These are phyloP conservation scores for Aspergillus leporis DNA, from an alignment of 495 filamentous ascomycete species.

Conservation along the genomic window DNA sequence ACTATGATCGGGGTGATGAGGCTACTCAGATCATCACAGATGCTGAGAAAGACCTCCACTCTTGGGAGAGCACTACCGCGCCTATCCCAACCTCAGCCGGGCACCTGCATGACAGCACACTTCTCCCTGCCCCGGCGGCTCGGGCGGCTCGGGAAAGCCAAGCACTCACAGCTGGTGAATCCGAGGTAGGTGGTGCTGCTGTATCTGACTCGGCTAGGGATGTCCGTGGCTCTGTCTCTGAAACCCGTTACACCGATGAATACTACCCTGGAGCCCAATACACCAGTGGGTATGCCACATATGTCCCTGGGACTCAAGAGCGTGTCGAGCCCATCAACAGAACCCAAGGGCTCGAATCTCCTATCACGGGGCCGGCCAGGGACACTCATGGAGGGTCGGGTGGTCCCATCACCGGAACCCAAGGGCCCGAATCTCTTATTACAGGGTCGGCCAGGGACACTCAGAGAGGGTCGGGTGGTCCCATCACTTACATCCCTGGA, in stretches of 20 bases:
- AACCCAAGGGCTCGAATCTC: background rate
- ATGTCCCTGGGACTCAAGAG: background rate
- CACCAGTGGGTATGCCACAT: background rate
- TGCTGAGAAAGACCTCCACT: constrained; percentile 81
- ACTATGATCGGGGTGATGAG: constrained; percentile 62
- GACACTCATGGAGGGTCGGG: too few species aligned
- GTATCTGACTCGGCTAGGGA: constrained; percentile 2
- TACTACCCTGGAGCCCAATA: background rate
- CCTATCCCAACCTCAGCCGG: constrained; percentile 38
- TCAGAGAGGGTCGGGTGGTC: background rate
- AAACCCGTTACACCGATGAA: background rate
- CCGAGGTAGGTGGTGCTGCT: background rate
- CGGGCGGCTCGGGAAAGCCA: constrained; percentile 1
- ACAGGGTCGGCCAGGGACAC: background rate
- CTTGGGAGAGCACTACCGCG: constrained; percentile 65
- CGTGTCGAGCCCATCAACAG: background rate
- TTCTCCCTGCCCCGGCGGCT: constrained; percentile 15
- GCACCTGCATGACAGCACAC: constrained; percentile 9
- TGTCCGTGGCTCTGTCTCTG: constrained; percentile 1
- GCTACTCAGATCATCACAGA: constrained; percentile 88
- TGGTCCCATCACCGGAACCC: background rate
- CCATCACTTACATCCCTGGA: background rate
- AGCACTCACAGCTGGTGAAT: background rate
- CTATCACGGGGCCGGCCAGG: background rate
- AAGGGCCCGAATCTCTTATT: background rate